A percentile compares a stretch with the other conserved stretches of the same genome.
Evolutionary conservation across 1,284 basidiomycete species (phyloP).

Genomic region (Trametes sp.): DNA sequence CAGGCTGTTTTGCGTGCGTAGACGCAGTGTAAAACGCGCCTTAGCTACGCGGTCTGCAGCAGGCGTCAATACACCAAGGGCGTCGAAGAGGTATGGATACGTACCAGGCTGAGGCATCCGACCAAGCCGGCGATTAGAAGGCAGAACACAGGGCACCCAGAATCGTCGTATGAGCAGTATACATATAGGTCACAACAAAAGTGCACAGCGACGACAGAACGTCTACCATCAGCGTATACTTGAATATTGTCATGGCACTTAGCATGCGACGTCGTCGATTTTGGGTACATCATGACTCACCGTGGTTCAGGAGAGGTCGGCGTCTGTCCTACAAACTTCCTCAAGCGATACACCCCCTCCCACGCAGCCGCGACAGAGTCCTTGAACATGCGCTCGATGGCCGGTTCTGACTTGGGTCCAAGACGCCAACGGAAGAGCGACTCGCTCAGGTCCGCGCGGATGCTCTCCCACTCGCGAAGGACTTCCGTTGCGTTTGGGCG

Average conservation of each 20-base stretch:
- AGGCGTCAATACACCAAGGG: no score
- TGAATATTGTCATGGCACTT: not conserved
- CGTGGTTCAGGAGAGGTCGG: no score
- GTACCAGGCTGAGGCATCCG: no score
- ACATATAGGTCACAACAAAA: not conserved
- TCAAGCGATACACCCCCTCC: conserved; percentile 28
- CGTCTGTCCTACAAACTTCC: conserved; percentile 5
- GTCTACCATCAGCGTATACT: not conserved
- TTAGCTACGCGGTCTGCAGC: no score
- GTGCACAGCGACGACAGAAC: not conserved
- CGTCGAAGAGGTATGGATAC: no score
- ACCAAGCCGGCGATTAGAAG: no score
- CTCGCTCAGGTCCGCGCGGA: not conserved
- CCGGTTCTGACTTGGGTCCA: conserved; percentile 20
- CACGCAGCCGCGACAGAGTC: conserved; percentile 27
- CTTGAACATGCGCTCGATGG: conserved; percentile 25
- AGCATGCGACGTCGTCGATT: no score
- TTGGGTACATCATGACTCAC: no score
- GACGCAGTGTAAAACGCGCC: no score
- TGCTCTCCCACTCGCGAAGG: not conserved
- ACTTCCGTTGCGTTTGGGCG: conserved; percentile 5
- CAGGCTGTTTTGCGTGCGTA: no score
- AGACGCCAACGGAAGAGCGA: conserved; percentile 17
- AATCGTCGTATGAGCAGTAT: not conserved
- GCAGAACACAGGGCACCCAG: no score